These are phyloP conservation scores for Adansonia grandidieri DNA, from an alignment of 441 rosid species.

Conservation along the genomic window DNA sequence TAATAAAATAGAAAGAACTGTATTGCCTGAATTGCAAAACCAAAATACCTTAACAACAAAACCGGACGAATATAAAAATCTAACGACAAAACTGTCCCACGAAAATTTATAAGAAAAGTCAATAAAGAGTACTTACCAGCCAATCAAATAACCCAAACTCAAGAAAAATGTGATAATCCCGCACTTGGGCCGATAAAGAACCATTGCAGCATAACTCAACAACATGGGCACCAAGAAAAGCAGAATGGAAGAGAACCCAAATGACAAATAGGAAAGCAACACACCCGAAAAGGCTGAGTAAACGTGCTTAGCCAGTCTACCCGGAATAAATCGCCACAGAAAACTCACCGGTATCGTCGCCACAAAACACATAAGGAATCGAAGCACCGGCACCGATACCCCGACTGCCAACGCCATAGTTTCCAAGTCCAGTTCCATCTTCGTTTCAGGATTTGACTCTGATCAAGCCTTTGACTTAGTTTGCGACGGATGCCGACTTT, in stretches of 20 bases:
- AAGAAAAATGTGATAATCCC: slow-evolving; percentile 72
- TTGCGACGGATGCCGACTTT: neutral
- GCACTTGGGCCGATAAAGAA: slow-evolving; percentile 61
- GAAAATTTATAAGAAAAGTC: neutral
- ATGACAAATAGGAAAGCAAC: slow-evolving; percentile 80
- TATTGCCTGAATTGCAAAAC: neutral
- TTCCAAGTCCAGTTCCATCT: slow-evolving; percentile 48
- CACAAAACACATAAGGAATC: slow-evolving; percentile 84
- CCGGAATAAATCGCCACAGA: slow-evolving; percentile 69
- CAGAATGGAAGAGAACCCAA: slow-evolving; percentile 89
- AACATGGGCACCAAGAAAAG: slow-evolving; percentile 89
- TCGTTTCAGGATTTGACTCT: slow-evolving; percentile 13
- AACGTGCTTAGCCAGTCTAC: slow-evolving; percentile 61
- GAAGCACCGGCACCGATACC: slow-evolving; percentile 79
- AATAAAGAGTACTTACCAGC: slow-evolving; percentile 54
- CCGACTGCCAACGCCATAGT: slow-evolving; percentile 80
- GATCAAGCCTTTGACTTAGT: neutral
- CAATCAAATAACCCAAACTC: slow-evolving; percentile 91
- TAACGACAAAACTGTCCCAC: neutral
- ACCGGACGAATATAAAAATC: neutral
- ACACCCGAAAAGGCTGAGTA: slow-evolving; percentile 73
- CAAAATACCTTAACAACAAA: neutral
- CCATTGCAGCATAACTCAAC: slow-evolving; percentile 78
- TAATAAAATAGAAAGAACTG: neutral
- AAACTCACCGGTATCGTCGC: slow-evolving; percentile 83